A percentile compares a stretch with the other conserved stretches of the same genome.
These are phyloP conservation scores for Komagataella kurtzmanii DNA, from an alignment of 805 yeast species.

Conservation along the genomic window DNA sequence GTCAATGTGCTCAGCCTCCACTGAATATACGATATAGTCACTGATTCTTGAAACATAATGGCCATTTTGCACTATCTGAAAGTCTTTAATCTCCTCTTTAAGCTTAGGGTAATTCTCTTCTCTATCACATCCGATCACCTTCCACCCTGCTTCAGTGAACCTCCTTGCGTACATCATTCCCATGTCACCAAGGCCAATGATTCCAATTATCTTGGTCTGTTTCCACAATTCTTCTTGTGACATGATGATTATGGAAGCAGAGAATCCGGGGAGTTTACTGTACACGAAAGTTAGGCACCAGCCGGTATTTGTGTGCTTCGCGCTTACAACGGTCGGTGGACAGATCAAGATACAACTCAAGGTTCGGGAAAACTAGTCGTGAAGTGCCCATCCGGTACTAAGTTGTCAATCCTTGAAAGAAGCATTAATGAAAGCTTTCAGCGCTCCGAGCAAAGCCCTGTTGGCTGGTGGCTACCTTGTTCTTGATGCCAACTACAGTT, in stretches of 20 bases:
- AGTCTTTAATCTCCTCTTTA: slow-evolving; percentile 24
- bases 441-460: slow-evolving; percentile 94
- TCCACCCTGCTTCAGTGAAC: slow-evolving; percentile 78
- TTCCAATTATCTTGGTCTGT: slow-evolving; percentile 52
- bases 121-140: slow-evolving; percentile 76
- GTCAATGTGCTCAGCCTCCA: slow-evolving; percentile 79
- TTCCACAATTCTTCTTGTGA: background rate
- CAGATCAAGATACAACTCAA: background rate
- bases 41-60: slow-evolving; percentile 69
- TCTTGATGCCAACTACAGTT: slow-evolving; percentile 57
- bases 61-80: slow-evolving; percentile 63
- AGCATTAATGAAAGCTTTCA: slow-evolving; percentile 30
- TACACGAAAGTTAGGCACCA: background rate
- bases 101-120: slow-evolving; percentile 46
- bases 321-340: background rate
- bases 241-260: background rate
- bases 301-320: background rate
- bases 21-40: slow-evolving; percentile 81
- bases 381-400: background rate
- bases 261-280: background rate
- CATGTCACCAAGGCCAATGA: slow-evolving; percentile 97
- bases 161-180: slow-evolving; percentile 76
- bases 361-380: background rate
- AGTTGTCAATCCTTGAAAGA: background rate
- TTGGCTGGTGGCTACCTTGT: slow-evolving; percentile 93